Conservation (phyloP, 352 stramenopile genomes). For the Pythium guiyangense region DNA sequence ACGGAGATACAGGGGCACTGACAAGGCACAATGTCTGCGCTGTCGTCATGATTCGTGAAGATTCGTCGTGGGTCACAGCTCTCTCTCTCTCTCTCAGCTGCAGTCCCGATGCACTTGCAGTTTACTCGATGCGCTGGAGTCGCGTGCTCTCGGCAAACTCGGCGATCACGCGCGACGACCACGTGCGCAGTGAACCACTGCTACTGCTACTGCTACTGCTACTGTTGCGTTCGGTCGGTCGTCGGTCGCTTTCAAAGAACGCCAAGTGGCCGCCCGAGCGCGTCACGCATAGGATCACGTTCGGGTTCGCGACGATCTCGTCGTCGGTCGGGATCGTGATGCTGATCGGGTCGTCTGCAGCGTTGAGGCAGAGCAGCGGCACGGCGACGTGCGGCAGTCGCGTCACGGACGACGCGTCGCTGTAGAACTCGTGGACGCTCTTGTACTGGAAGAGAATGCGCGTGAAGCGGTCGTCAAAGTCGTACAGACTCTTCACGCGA, state of each 20-base stretch:
- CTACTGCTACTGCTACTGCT: background rate
- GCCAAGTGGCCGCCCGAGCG: constrained; percentile 41
- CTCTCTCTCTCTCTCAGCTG: constrained; percentile 3
- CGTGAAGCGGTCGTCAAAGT: constrained; percentile 68
- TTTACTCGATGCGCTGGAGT: too few species aligned
- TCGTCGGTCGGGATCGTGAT: constrained; percentile 20
- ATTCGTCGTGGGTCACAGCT: too few species aligned
- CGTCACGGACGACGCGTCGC: constrained; percentile 33
- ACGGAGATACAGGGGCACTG: too few species aligned
- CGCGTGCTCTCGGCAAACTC: constrained; percentile 24
- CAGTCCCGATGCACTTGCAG: too few species aligned
- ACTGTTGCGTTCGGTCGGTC: background rate
- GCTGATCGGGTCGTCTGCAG: constrained; percentile 53
- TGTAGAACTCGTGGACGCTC: constrained; percentile 37
- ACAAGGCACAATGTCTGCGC: too few species aligned
- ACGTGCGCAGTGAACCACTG: constrained; percentile 14
- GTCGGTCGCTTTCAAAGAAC: constrained; percentile 29
- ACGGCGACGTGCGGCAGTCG: constrained; percentile 30
- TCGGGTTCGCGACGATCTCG: constrained; percentile 33
- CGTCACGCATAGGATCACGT: constrained; percentile 43
- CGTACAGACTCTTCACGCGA: constrained; percentile 26
- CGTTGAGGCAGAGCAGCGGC: constrained; percentile 44
- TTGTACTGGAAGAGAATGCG: constrained; percentile 49
- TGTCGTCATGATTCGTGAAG: too few species aligned
- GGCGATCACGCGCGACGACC: constrained; percentile 33